Base-by-base conservation (phyloP, 1,284 basidiomycete genomes). In the Malassezia arunalokei region DNA sequence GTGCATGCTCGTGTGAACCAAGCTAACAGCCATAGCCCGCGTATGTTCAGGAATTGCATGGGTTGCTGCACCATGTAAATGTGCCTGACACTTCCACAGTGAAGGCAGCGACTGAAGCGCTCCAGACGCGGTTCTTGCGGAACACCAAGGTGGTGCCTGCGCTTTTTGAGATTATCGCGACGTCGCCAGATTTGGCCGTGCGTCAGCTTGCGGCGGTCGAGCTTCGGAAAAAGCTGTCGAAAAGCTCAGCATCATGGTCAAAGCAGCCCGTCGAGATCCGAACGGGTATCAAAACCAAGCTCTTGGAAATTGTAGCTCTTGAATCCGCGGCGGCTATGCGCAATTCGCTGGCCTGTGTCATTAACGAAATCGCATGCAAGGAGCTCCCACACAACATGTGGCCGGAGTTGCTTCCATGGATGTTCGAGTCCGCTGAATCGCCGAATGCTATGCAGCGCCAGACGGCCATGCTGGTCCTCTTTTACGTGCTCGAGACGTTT, bases 191-290 rank as follows among this genome's bases (percentile, higher is more conserved):
- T 75, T 75, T 65, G n/a, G 60, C 59, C 15, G 83, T 95, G 57
- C 87, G 92, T 51, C 94, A 99, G 82, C 82, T 99, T 20, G 87
- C 91, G 45, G 89, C 91, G n/a, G 91, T 98, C 54, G 94, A 99
- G 77, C 79, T 96, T 69, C 80, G 94, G 63, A 99, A 99, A 79
- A 85, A 92, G 57, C 81, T 98, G 53, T 75, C 79, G 27, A 80
- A 83, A 73, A 84, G 84, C 67, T 85, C 84, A 63, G 83, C 82
- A 73, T 76, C 91, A 37, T 96, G 94, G 92, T 78, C 82, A 37
- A 79, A 82, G 64, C 80, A 89, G 50, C 76, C 82, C 40, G 80
- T 81, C 69, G 76, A 79, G 43, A 79, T 86, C 57, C 83, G 92
- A 47, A 78, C 82, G 60, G 79, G 86, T 70, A 88, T 98, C 77